These are phyloP conservation scores for Parachaetomium inaequale DNA, from an alignment of 495 filamentous ascomycete genomes.

Conservation along the genomic window DNA sequence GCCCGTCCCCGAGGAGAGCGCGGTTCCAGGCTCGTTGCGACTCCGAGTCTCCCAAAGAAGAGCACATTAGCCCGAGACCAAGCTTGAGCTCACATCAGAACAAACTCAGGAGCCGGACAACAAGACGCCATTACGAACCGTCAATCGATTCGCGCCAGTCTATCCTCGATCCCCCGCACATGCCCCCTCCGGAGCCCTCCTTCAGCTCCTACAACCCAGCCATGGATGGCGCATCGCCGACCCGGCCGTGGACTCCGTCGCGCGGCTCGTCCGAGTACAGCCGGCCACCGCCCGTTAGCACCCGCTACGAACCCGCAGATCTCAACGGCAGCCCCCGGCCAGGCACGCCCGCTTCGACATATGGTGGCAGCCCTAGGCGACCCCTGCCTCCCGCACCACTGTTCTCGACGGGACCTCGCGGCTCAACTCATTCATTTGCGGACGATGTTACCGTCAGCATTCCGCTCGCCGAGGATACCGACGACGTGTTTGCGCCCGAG, in stretches of 20 bases:
- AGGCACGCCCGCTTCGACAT: constrained; percentile 82
- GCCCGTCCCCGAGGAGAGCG: constrained; percentile 44
- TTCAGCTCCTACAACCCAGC: constrained; percentile 41
- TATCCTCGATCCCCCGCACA: constrained; percentile 43
- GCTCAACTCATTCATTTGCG: constrained; percentile 35
- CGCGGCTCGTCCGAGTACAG: constrained; percentile 55
- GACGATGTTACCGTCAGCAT: constrained; percentile 59
- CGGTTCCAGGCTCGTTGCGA: constrained; percentile 28
- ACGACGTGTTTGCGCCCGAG: constrained; percentile 74
- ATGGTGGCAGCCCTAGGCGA: constrained; percentile 76
- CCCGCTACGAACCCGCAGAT: constrained; percentile 79
- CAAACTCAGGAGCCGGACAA: constrained; percentile 36
- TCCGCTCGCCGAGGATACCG: constrained; percentile 51
- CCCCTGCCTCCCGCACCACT: constrained; percentile 90
- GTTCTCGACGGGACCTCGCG: constrained; percentile 51
- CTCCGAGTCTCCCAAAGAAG: constrained; percentile 9
- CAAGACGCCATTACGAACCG: constrained; percentile 46
- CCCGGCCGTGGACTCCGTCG: constrained; percentile 71
- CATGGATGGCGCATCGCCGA: constrained; percentile 44
- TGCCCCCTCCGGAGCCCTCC: constrained; percentile 44
- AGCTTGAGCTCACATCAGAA: constrained; percentile 38
- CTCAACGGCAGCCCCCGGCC: constrained; percentile 86
- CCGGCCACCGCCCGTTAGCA: constrained; percentile 63
- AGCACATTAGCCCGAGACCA: constrained; percentile 2
- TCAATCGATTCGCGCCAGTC: constrained; percentile 44